Base-by-base conservation (phyloP, 78 protist species). In the Pigoraptor vietnamica region DNA sequence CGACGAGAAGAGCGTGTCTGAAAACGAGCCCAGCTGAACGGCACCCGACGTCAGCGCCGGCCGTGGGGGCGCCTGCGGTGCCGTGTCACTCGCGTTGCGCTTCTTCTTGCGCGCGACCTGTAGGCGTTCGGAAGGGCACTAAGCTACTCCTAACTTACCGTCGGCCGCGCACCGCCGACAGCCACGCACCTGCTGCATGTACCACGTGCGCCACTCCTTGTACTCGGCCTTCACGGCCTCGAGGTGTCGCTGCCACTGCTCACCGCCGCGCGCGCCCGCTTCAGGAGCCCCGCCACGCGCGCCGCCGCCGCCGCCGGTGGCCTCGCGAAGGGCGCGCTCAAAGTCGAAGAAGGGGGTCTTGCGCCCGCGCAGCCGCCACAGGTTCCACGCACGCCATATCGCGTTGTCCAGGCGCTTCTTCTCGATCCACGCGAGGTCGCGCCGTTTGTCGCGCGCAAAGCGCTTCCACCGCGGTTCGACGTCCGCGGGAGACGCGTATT, bases 361-460 rank as follows among this genome's bases (percentile, higher is more conserved):
- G 35, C 21, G 21, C 32, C 84, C 88, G 9, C 25, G 88, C 24
- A 83, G 34, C 39, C 38, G 35, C 88, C 88, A 83, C 39, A 83
- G 35, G 19, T 83, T 2, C 88, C 88, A 83, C 33, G 88, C 88
- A 2, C 88, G 88, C 88, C 88, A 83, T 1, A 83, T 83, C 37
- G 88, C 88, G 33, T 83, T 83, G 88, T 83, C 88, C 35, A 83
- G 38, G 88, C 88, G 88, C 88, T 83, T 83, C 38, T 83, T 83
- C 39, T 83, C 88, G 10, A 79, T 25, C 34, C 32, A 25, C 23
- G 21, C 84, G 35, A 79, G 84, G 84, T 79, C 67, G 67, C 67
- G 67, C 67, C 67, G 67, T 14, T 48, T 48, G 14, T 48, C 67
- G 67, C 67, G 67, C 67, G 67, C 67, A 48, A 48, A 48, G 29